Evolutionary conservation across 345 rosid species (phyloP).

Genomic region (Abelmoschus esculentus): DNA sequence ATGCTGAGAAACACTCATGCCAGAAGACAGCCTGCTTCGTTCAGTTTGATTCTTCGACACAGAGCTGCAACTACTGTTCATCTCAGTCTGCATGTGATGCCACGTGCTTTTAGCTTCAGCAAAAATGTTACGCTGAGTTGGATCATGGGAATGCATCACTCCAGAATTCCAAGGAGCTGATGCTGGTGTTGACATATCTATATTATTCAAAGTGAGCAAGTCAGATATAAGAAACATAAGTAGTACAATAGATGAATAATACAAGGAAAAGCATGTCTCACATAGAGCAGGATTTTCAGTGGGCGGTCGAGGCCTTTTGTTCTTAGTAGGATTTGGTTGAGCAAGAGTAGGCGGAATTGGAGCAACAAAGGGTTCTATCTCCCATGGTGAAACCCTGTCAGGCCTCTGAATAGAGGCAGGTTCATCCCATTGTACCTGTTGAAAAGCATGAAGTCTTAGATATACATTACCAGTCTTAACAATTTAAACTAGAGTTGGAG

Average conservation of each 20-base stretch:
- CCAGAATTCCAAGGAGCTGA: constrained; percentile 55
- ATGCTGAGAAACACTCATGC: constrained; percentile 36
- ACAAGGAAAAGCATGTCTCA: constrained; percentile 15
- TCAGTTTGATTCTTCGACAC: constrained; percentile 35
- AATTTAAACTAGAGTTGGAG: background rate
- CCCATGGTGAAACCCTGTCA: constrained; percentile 91
- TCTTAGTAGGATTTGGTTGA: constrained; percentile 39
- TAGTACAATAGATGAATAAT: background rate
- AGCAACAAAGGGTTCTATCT: constrained; percentile 60
- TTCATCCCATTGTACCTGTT: constrained; percentile 95
- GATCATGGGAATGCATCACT: constrained; percentile 44
- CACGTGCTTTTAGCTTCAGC: constrained; percentile 44
- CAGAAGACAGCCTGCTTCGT: constrained; percentile 43
- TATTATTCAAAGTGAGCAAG: constrained; percentile 8
- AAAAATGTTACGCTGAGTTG: constrained; percentile 28
- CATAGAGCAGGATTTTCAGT: constrained; percentile 42
- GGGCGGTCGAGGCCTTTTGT: constrained; percentile 68
- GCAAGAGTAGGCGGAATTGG: constrained; percentile 36
- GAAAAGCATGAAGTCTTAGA: background rate
- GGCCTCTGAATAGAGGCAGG: constrained; percentile 73
- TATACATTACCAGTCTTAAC: background rate
- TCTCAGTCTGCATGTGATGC: constrained; percentile 43
- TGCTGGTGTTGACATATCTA: constrained; percentile 41
- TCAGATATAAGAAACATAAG: constrained; percentile 12
- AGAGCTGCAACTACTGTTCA: constrained; percentile 29